These are phyloP conservation scores for Scleromitrula shiraiana DNA, from an alignment of 2,329 filamentous ascomycete genomes.

Conservation along the genomic window DNA sequence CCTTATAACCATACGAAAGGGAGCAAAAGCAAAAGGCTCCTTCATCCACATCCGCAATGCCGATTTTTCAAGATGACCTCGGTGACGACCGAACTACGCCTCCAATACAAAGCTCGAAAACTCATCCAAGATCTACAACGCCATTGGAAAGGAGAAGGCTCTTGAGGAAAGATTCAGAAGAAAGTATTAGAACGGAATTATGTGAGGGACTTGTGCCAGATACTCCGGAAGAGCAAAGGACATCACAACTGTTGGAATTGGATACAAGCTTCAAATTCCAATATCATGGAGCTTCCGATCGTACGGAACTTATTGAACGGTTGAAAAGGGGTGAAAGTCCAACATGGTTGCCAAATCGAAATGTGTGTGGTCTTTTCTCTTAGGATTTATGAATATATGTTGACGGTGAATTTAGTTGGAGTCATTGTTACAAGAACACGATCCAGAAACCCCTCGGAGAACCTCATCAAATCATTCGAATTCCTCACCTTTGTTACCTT, in stretches of 20 bases:
- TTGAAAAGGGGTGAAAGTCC: constrained; percentile 74
- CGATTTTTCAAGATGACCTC: constrained; percentile 49
- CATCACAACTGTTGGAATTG: constrained; percentile 10
- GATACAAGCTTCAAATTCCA: constrained; percentile 15
- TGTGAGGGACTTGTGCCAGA: constrained; percentile 47
- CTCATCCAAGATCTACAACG: constrained; percentile 19
- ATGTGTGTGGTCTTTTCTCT: constrained; percentile 37
- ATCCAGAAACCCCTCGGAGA: constrained; percentile 21
- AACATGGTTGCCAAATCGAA: constrained; percentile 60
- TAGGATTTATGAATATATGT: constrained; percentile 1
- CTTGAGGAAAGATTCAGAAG: constrained; percentile 43
- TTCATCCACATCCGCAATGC: constrained; percentile 37
- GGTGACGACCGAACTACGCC: constrained; percentile 27
- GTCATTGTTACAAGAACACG: constrained; percentile 24
- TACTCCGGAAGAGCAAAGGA: constrained; percentile 14
- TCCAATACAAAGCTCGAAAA: constrained; percentile 15
- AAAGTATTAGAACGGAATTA: constrained; percentile 52
- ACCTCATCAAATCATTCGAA: constrained; percentile 12
- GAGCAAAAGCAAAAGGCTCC: constrained; percentile 7
- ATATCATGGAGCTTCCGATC: constrained; percentile 39
- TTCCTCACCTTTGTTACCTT: constrained; percentile 29
- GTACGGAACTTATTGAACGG: constrained; percentile 73
- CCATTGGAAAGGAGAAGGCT: constrained; percentile 16
- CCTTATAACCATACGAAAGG: constrained; percentile 3
- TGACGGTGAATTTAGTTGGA: constrained; percentile 19